Percentiles rank a stretch among this genome's conserved stretches.
Conservation (phyloP, 192 early-diverging fungal species). For the Pilobolus umbonatus region DNA sequence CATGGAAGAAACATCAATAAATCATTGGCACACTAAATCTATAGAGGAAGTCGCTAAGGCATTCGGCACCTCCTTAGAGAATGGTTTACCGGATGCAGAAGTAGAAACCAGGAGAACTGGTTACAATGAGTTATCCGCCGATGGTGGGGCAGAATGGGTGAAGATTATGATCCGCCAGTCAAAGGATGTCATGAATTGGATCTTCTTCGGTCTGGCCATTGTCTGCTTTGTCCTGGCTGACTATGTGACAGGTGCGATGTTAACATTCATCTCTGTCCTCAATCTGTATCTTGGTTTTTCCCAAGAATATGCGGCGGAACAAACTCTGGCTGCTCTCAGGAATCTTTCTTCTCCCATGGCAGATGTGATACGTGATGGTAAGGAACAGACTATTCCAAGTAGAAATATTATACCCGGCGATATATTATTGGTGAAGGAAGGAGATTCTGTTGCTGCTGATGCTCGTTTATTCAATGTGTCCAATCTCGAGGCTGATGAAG, state of each 20-base stretch:
- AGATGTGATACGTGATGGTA: slow-evolving; percentile 82
- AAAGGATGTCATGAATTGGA: slow-evolving; percentile 55
- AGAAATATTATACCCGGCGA: slow-evolving; percentile 84
- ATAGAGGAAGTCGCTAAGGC: not conserved
- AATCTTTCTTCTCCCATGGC: slow-evolving; percentile 83
- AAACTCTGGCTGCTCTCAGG: slow-evolving; percentile 87
- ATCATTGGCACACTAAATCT: slow-evolving; percentile 15
- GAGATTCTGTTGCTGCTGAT: slow-evolving; percentile 92
- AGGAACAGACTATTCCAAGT: slow-evolving; percentile 63
- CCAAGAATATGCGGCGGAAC: slow-evolving; percentile 93
- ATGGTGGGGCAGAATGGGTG: slow-evolving; percentile 51
- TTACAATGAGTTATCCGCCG: slow-evolving; percentile 55
- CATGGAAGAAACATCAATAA: too few species aligned
- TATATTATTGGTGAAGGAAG: slow-evolving; percentile 84
- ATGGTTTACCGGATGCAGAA: slow-evolving; percentile 40
- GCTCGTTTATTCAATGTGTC: slow-evolving; percentile 76
- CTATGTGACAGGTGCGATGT: slow-evolving; percentile 63
- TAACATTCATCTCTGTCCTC: slow-evolving; percentile 72
- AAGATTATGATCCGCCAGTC: slow-evolving; percentile 59
- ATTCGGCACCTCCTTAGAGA: not conserved
- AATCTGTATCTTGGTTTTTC: slow-evolving; percentile 88
- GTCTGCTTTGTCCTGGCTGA: slow-evolving; percentile 59
- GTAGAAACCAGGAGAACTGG: slow-evolving; percentile 44
- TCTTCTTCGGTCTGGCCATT: slow-evolving; percentile 42
- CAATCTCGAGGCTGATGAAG: slow-evolving; percentile 90